A percentile compares a stretch with the other conserved stretches of the same genome.
These are phyloP conservation scores for Clohesyomyces aquaticus DNA, from an alignment of 495 filamentous ascomycete species.

Conservation along the genomic window DNA sequence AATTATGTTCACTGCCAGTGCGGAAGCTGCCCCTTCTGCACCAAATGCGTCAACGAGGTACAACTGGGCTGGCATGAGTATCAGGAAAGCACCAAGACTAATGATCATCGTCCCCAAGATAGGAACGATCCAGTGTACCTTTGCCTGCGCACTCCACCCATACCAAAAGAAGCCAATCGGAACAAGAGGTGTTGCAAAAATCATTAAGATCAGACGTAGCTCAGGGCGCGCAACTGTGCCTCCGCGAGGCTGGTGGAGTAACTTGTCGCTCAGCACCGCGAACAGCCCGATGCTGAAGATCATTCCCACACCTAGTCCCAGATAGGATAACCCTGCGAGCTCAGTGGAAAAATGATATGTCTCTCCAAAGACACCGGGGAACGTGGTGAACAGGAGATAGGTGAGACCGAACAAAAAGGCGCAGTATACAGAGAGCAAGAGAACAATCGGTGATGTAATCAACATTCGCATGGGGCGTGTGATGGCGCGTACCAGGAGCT, in stretches of 20 bases:
- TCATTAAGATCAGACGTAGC: constrained; percentile 45
- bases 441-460: constrained; percentile 47
- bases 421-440: constrained; percentile 46
- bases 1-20: constrained; percentile 44
- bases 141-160: constrained; percentile 48
- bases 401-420: constrained; percentile 47
- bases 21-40: constrained; percentile 43
- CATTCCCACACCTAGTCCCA: constrained; percentile 48
- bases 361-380: constrained; percentile 46
- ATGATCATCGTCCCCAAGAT: constrained; percentile 47
- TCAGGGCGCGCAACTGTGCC: constrained; percentile 31
- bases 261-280: constrained; percentile 39
- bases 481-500: constrained; percentile 15
- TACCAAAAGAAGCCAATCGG: constrained; percentile 47
- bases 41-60: constrained; percentile 48
- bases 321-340: constrained; percentile 47
- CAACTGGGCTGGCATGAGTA: constrained; percentile 45
- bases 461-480: constrained; percentile 42
- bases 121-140: constrained; percentile 49
- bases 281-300: constrained; percentile 41
- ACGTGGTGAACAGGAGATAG: constrained; percentile 52
- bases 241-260: constrained; percentile 23
- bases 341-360: constrained; percentile 45
- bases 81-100: constrained; percentile 27
- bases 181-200: constrained; percentile 37